phyloP scores from a whole-genome alignment of 2,329 filamentous ascomycete species.

The Trichoderma brevicompactum region DNA sequence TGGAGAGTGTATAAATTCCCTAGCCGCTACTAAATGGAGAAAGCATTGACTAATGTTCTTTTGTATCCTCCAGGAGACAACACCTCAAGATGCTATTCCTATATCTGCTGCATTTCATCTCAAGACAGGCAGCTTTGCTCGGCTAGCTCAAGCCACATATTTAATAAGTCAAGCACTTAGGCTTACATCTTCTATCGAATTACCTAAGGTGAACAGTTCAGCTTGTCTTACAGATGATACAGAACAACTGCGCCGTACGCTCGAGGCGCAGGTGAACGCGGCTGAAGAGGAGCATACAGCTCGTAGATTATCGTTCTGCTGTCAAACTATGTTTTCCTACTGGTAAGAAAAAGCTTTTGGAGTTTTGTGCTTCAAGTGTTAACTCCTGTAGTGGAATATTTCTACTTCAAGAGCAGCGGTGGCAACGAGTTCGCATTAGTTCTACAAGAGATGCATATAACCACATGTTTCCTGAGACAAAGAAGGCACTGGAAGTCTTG shows the following conservation, averaged over 20 bases:
- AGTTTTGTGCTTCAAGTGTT: background rate
- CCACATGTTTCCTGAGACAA: background rate
- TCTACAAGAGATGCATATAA: background rate
- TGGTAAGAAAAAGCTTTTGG: background rate
- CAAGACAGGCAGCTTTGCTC: constrained; percentile 1
- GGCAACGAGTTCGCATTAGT: background rate
- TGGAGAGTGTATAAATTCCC: background rate
- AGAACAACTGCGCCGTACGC: constrained; percentile 2
- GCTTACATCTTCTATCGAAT: background rate
- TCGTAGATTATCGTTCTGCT: constrained; percentile 8
- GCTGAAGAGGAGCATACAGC: background rate
- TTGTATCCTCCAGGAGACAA: background rate
- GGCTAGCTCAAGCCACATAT: constrained; percentile 7
- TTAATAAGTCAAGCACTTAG: constrained; percentile 6
- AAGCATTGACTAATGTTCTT: background rate
- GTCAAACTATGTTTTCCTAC: constrained; percentile 9
- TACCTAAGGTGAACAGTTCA: background rate
- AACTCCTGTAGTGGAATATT: background rate
- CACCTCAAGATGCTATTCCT: background rate
- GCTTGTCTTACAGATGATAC: background rate
- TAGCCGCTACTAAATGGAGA: background rate
- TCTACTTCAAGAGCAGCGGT: background rate
- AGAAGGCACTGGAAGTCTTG: too few species aligned
- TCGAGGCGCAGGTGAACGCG: constrained; percentile 5
- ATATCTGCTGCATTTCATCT: constrained; percentile 10